phyloP scores from a whole-genome alignment of 2,329 filamentous ascomycete genomes.

The Alternaria sp. region DNA sequence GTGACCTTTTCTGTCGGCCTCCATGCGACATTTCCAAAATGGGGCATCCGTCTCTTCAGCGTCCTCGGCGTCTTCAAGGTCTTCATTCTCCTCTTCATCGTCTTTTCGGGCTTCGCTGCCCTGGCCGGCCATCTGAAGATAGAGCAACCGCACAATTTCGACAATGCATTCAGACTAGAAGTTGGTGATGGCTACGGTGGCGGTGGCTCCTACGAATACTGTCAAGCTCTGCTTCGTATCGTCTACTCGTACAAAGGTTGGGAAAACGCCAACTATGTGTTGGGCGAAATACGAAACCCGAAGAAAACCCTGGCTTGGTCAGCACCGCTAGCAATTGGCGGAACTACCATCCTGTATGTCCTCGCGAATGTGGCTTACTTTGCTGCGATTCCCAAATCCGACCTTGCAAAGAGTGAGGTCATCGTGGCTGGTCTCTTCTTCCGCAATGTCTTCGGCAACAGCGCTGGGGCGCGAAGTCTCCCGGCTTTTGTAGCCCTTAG shows the following conservation, averaged over 20 bases:
- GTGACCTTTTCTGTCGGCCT: slow-evolving; percentile 63
- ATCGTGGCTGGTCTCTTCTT: slow-evolving; percentile 70
- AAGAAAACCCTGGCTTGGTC: slow-evolving; percentile 64
- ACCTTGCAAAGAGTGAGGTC: slow-evolving; percentile 65
- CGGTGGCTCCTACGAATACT: slow-evolving; percentile 55
- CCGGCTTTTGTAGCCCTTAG: slow-evolving; percentile 67
- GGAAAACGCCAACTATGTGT: slow-evolving; percentile 64
- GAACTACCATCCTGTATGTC: slow-evolving; percentile 68
- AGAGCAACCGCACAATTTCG: slow-evolving; percentile 64
- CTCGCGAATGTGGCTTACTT: slow-evolving; percentile 73
- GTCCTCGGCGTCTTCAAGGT: slow-evolving; percentile 69
- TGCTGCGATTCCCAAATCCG: slow-evolving; percentile 66
- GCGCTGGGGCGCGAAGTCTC: slow-evolving; percentile 55
- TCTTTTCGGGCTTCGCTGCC: slow-evolving; percentile 62
- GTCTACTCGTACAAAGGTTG: slow-evolving; percentile 69
- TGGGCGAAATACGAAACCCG: slow-evolving; percentile 65
- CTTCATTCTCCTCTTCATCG: slow-evolving; percentile 66
- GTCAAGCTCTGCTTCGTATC: slow-evolving; percentile 65
- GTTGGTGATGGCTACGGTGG: slow-evolving; percentile 44
- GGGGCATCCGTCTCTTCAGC: slow-evolving; percentile 68
- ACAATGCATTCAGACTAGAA: slow-evolving; percentile 63
- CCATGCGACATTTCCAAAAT: slow-evolving; percentile 63
- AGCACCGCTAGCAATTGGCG: slow-evolving; percentile 65
- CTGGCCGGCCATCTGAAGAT: slow-evolving; percentile 44
- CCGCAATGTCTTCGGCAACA: slow-evolving; percentile 67